Evolutionary conservation across 2,329 filamentous ascomycete genomes (phyloP).

Genomic region (Podosphaera fusca): DNA sequence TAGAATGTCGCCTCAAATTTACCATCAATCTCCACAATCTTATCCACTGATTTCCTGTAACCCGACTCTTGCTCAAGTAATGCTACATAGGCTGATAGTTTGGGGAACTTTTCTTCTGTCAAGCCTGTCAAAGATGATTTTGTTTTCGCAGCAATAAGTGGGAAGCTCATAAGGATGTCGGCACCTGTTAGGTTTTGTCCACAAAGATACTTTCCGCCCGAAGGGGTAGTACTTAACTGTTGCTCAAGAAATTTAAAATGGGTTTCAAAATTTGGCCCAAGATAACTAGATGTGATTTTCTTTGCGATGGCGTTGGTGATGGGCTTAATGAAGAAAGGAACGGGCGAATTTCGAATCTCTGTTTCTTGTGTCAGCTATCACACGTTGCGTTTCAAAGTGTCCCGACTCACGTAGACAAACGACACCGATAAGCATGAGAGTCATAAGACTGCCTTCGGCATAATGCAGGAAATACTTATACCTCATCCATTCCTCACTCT

Average conservation of each 20-base stretch:
- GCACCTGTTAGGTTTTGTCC: conserved; percentile 24
- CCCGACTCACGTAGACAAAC: conserved; percentile 27
- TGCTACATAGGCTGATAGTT: conserved; percentile 22
- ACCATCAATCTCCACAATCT: conserved; percentile 22
- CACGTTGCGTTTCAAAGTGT: neutral
- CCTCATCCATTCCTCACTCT: conserved; percentile 36
- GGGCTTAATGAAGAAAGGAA: conserved; percentile 47
- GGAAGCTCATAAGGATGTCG: conserved; percentile 29
- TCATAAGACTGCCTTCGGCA: conserved; percentile 65
- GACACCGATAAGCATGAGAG: conserved; percentile 38
- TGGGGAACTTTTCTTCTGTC: conserved; percentile 22
- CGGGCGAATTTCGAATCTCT: conserved; percentile 29
- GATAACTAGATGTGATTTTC: conserved; percentile 21
- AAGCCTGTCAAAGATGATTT: conserved; percentile 10
- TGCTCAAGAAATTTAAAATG: conserved; percentile 28
- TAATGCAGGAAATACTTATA: conserved; percentile 60
- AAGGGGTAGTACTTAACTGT: conserved; percentile 23
- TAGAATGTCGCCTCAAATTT: conserved; percentile 12
- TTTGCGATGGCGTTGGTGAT: conserved; percentile 30
- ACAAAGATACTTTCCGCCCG: conserved; percentile 26
- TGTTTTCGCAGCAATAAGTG: conserved; percentile 21
- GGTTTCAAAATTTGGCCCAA: conserved; percentile 23
- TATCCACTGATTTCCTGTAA: conserved; percentile 25
- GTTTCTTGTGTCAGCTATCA: conserved; percentile 17
- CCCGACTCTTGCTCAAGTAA: conserved; percentile 20